phyloP scores from a whole-genome alignment of 2,329 filamentous ascomycete species.

The Hymenoscyphus fraxineus region DNA sequence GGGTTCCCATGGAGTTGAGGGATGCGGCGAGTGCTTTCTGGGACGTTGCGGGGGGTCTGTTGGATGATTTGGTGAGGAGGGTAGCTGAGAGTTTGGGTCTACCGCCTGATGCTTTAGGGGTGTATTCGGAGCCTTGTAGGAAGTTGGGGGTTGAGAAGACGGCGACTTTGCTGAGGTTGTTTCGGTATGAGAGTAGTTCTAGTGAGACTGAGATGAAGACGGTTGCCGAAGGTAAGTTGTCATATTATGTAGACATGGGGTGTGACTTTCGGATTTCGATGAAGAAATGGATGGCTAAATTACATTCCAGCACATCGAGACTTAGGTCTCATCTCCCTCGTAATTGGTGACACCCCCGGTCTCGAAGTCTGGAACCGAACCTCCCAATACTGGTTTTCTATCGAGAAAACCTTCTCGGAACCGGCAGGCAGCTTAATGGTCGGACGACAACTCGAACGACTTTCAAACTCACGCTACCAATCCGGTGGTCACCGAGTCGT shows the following conservation, averaged over 20 bases:
- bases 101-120: conserved; percentile 19
- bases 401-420: conserved; percentile 22
- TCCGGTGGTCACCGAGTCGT: conserved; percentile 26
- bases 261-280: background rate
- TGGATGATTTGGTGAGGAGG: conserved; percentile 22
- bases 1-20: conserved; percentile 20
- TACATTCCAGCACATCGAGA: conserved; percentile 25
- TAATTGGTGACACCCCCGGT: conserved; percentile 29
- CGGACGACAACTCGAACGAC: conserved; percentile 25
- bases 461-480: conserved; percentile 26
- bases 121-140: conserved; percentile 25
- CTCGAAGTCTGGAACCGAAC: conserved; percentile 27
- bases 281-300: background rate
- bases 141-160: conserved; percentile 19
- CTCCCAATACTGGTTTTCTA: conserved; percentile 20
- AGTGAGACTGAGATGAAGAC: conserved; percentile 17
- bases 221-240: conserved; percentile 28
- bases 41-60: conserved; percentile 18
- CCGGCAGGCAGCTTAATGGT: conserved; percentile 23
- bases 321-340: conserved; percentile 28
- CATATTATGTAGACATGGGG: background rate
- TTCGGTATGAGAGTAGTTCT: conserved; percentile 26
- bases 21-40: conserved; percentile 23
- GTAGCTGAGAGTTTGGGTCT: conserved; percentile 28
- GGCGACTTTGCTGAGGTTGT: conserved; percentile 28